Evolutionary conservation across 2,329 filamentous ascomycete species (phyloP), one percentile per base, ranked within the genome.

Genomic region (Scytalidium lignicola): DNA sequence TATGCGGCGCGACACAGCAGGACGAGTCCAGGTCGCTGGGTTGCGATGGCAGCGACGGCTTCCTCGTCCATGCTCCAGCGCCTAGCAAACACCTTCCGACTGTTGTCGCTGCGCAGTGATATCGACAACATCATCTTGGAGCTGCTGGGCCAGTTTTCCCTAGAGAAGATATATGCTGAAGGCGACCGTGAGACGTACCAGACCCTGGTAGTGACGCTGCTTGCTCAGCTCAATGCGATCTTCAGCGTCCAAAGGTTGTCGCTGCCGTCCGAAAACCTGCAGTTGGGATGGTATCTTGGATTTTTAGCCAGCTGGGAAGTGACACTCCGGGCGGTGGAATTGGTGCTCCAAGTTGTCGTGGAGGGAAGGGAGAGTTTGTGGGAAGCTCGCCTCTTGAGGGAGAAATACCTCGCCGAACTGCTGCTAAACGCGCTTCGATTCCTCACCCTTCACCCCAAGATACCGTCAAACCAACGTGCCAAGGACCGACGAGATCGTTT

Each of bases 261-360:
- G 1, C 47, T 72, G n/a, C 68, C 68, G 1, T 58, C 65, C 20
- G 65, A 67, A 41, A 64, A 60, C 26, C 47, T 62, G 41, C 65
- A 67, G 39, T 46, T 64, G 2, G 66, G 66, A 39, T 64, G 62
- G 53, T 67, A 70, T 52, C 56, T 71, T 13, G 67, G 68, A 4
- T 66, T 67, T 47, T 57, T 72, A 10, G 65, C 63, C 1, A 70
- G 66, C 52, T 72, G 68, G 69, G 69, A 72, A 50, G 63, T 69
- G 40, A 64, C 65, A 10, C 47, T 69, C 44, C 62, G 69, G 18
- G 60, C 62, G 10, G 57, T 71, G 6, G 69, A 71, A 51, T 66
- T 70, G 51, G 61, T 68, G 5, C 59, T 71, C 17, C 66, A 69
- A 50, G 58, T 62, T 26, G 50, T 70, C 17, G 54, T 60, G 17